Conservation (phyloP, 2,329 filamentous ascomycete species). For the Tolypocladium ovalisporum region DNA sequence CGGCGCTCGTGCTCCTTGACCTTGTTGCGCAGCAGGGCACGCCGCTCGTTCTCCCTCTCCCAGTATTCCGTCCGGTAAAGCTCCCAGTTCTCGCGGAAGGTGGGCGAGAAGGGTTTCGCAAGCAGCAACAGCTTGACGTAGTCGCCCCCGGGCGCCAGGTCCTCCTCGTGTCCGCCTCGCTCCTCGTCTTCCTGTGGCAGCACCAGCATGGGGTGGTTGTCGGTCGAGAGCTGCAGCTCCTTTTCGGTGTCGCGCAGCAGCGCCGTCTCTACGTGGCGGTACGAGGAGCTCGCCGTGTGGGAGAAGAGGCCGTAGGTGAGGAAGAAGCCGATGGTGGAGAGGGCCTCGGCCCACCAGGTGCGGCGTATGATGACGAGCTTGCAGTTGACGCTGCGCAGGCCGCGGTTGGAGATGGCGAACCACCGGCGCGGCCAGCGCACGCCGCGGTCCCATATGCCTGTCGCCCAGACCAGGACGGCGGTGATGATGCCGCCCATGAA, state of each 20-base stretch:
- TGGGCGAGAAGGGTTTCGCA: constrained; percentile 88
- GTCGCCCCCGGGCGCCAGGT: constrained; percentile 81
- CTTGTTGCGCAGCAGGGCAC: constrained; percentile 59
- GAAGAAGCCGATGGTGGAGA: constrained; percentile 64
- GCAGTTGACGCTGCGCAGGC: constrained; percentile 84
- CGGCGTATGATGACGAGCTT: constrained; percentile 86
- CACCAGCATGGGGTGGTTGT: constrained; percentile 29
- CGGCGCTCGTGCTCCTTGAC: constrained; percentile 58
- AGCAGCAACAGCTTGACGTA: constrained; percentile 83
- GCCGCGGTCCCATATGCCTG: constrained; percentile 91
- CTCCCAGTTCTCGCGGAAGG: constrained; percentile 96
- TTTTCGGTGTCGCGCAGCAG: constrained; percentile 50
- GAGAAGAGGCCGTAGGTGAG: constrained; percentile 67
- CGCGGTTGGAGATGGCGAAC: constrained; percentile 81
- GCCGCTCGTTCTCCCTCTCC: constrained; percentile 90
- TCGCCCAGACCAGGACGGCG: constrained; percentile 79
- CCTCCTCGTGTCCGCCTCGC: constrained; percentile 67
- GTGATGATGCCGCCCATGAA: constrained; percentile 87
- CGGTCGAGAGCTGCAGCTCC: constrained; percentile 37
- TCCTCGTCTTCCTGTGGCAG: constrained; percentile 46
- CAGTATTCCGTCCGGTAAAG: constrained; percentile 89
- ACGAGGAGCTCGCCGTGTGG: constrained; percentile 55
- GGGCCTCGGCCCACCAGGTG: constrained; percentile 68
- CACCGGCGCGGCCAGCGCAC: constrained; percentile 89
- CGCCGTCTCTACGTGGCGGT: constrained; percentile 63